phyloP scores from a whole-genome alignment of 2,329 filamentous ascomycete genomes.

The Trichophyton simii region DNA sequence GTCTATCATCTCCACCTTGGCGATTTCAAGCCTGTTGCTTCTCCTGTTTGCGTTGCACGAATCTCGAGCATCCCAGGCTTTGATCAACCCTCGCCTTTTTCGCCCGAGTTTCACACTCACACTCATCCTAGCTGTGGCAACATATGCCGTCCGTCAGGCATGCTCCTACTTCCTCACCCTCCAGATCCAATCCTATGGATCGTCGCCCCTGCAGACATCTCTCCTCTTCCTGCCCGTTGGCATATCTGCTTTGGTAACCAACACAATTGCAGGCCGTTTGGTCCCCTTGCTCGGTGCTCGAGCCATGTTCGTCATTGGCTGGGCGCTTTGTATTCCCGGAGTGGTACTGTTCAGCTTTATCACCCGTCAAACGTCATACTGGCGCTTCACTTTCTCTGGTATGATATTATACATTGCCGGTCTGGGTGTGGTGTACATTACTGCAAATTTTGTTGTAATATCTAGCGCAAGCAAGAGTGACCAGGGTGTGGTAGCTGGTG shows the following conservation, averaged over 20 bases:
- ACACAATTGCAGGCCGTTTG: not conserved
- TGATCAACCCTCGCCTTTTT: not conserved
- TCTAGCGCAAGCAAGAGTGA: not conserved
- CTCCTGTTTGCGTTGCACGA: not conserved
- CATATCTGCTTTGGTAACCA: not conserved
- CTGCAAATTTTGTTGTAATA: not conserved
- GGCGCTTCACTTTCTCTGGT: not conserved
- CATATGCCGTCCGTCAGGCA: not conserved
- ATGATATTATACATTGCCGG: not conserved
- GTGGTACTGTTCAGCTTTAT: not conserved
- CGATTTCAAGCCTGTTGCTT: not conserved
- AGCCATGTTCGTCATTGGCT: not conserved
- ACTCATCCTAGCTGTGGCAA: not conserved
- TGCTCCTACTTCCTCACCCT: not conserved
- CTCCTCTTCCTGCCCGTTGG: not conserved
- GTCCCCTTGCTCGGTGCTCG: not conserved
- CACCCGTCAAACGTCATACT: not conserved
- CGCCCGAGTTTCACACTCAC: not conserved
- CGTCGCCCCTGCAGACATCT: not conserved
- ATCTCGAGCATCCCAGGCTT: not conserved
- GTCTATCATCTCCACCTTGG: not conserved
- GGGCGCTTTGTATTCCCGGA: not conserved
- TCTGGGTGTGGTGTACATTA: not conserved
- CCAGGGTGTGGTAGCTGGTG: not conserved
- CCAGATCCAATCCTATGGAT: not conserved